phyloP scores from a whole-genome alignment of 2,329 filamentous ascomycete genomes.

The Didymella lethalis region DNA sequence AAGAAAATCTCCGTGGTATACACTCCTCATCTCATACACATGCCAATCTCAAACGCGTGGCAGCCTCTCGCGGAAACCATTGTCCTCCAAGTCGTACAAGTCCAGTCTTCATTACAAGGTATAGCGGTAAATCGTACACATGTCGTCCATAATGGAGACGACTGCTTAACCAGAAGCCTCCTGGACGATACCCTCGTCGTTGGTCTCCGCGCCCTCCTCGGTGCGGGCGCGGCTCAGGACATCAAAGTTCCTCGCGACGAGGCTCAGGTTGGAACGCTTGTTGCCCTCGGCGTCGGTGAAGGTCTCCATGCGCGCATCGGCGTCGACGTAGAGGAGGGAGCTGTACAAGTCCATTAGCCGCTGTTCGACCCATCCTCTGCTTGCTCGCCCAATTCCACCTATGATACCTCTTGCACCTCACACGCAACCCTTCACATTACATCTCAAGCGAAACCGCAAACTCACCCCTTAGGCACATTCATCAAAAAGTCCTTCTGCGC shows the following conservation, averaged over 20 bases:
- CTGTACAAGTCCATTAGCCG: slow-evolving; percentile 56
- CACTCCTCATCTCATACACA: slow-evolving; percentile 6
- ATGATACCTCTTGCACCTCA: not conserved
- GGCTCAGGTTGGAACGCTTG: slow-evolving; percentile 68
- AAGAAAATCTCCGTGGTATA: slow-evolving; percentile 21
- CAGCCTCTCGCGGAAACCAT: not conserved
- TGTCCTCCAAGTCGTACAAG: not conserved
- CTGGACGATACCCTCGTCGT: slow-evolving; percentile 48
- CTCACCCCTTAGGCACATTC: slow-evolving; percentile 80
- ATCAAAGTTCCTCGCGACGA: slow-evolving; percentile 69
- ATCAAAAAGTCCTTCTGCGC: slow-evolving; percentile 75
- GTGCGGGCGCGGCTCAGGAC: slow-evolving; percentile 41
- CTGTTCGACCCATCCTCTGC: not conserved
- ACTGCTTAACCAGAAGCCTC: slow-evolving; percentile 32
- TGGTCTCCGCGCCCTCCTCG: slow-evolving; percentile 31
- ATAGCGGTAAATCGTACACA: slow-evolving; percentile 13
- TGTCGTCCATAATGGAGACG: not conserved
- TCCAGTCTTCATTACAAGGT: slow-evolving; percentile 17
- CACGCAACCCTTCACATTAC: not conserved
- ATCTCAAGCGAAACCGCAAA: not conserved
- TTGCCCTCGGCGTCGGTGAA: slow-evolving; percentile 74
- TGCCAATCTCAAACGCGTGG: not conserved
- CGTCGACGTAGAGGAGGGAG: slow-evolving; percentile 82
- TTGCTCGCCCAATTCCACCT: not conserved
- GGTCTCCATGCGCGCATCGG: slow-evolving; percentile 72